These are phyloP conservation scores for Pythium sukuiense DNA, from an alignment of 352 stramenopile genomes.

Conservation along the genomic window DNA sequence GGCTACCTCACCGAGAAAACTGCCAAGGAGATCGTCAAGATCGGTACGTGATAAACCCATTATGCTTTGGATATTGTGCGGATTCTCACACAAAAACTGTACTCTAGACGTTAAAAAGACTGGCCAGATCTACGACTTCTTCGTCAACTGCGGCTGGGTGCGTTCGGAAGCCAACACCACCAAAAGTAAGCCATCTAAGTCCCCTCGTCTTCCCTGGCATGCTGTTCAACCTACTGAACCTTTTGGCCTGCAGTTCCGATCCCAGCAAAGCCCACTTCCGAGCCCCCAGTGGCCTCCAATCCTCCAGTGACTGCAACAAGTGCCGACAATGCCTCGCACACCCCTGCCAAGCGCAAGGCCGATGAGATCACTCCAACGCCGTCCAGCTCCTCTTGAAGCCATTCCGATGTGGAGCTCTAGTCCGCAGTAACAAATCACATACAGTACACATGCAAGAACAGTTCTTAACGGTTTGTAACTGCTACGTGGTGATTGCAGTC, in stretches of 20 bases:
- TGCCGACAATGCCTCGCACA: constrained; percentile 10
- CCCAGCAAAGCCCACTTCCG: constrained; percentile 17
- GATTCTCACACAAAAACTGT: neutral
- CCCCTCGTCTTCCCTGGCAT: neutral
- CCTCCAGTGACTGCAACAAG: neutral
- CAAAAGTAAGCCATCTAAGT: constrained; percentile 38
- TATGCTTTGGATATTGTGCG: neutral
- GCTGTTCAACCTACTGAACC: neutral
- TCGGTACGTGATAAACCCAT: constrained; percentile 49
- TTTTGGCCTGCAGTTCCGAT: constrained; percentile 14
- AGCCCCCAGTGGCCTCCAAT: neutral
- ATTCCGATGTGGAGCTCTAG: neutral
- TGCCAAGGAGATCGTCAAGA: constrained; percentile 89
- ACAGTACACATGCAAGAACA: constrained; percentile 9
- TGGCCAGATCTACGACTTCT: constrained; percentile 89
- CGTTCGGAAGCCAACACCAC: constrained; percentile 51
- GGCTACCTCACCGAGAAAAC: constrained; percentile 76
- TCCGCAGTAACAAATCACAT: constrained; percentile 15
- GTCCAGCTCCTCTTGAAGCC: constrained; percentile 15
- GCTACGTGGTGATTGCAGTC: neutral
- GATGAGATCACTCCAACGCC: constrained; percentile 39
- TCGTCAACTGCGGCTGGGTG: constrained; percentile 88
- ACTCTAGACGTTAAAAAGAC: constrained; percentile 79
- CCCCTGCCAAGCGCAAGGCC: constrained; percentile 54
- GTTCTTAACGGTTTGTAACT: neutral